A percentile compares a stretch with the other conserved stretches of the same genome.
Evolutionary conservation across 179 eudicot species (phyloP).

Genomic region (Corrigiola litoralis): DNA sequence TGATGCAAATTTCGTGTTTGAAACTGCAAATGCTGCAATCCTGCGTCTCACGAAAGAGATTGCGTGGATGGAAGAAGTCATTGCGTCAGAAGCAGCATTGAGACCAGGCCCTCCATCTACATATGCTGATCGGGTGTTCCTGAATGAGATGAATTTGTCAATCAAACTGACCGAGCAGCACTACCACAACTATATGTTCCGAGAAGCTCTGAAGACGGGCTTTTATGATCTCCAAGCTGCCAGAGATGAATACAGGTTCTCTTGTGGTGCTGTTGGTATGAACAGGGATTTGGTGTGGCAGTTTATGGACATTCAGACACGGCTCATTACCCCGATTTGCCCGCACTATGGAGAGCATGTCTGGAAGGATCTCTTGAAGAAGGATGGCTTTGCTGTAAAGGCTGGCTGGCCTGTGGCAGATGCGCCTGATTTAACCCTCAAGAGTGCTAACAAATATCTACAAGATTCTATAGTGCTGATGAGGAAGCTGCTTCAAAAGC

Average conservation of each 20-base stretch:
- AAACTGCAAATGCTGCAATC: constrained; percentile 89
- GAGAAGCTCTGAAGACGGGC: constrained; percentile 86
- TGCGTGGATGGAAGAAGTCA: constrained; percentile 81
- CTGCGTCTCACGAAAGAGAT: constrained; percentile 76
- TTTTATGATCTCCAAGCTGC: constrained; percentile 90
- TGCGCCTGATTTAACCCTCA: constrained; percentile 61
- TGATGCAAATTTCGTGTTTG: constrained; percentile 88
- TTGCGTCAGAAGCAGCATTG: constrained; percentile 53
- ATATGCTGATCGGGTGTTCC: constrained; percentile 76
- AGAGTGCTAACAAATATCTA: constrained; percentile 65
- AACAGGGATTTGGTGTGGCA: constrained; percentile 55
- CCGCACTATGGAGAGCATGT: constrained; percentile 77
- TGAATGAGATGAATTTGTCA: constrained; percentile 77
- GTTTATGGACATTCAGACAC: constrained; percentile 82
- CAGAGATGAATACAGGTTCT: constrained; percentile 76
- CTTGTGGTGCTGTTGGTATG: constrained; percentile 76
- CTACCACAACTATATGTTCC: constrained; percentile 62
- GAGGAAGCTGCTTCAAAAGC: constrained; percentile 82
- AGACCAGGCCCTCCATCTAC: constrained; percentile 55
- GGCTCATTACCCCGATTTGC: constrained; percentile 78
- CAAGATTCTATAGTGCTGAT: constrained; percentile 60
- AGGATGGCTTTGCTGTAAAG: constrained; percentile 65
- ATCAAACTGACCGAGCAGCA: constrained; percentile 60
- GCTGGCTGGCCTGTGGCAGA: constrained; percentile 75
- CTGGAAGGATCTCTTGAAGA: constrained; percentile 70